These are phyloP conservation scores for Yarrowia divulgata DNA, from an alignment of 805 yeast genomes.

Conservation along the genomic window DNA sequence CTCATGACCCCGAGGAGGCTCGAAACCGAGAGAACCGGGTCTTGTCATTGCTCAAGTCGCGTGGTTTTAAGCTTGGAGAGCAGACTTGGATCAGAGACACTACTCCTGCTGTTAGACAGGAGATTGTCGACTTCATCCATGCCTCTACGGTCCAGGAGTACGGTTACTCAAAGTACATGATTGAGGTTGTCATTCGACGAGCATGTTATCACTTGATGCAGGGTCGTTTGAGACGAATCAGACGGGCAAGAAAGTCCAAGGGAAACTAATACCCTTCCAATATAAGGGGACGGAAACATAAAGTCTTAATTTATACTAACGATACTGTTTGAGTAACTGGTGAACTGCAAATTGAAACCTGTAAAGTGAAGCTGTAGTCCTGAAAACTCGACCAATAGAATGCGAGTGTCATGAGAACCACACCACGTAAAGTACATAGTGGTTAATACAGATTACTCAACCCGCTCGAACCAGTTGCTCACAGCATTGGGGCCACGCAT, in stretches of 20 bases:
- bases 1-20: constrained; percentile 51
- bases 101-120: constrained; percentile 58
- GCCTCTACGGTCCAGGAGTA: constrained; percentile 57
- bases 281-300: background rate
- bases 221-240: constrained; percentile 71
- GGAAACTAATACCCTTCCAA: background rate
- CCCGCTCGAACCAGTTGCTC: too few relatives aligned
- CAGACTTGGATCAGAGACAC: constrained; percentile 89
- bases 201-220: constrained; percentile 85
- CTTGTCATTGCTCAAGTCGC: constrained; percentile 53
- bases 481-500: too few relatives aligned
- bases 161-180: constrained; percentile 60
- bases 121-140: constrained; percentile 59
- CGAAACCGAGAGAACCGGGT: constrained; percentile 51
- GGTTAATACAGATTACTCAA: too few relatives aligned
- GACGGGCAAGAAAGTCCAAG: constrained; percentile 52
- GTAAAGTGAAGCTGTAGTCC: background rate
- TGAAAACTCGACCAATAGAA: background rate
- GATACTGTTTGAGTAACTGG: background rate
- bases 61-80: constrained; percentile 76
- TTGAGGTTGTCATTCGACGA: constrained; percentile 78
- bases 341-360: too few relatives aligned
- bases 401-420: background rate
- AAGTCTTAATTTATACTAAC: constrained; percentile 21
- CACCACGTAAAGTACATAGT: too few relatives aligned